These are phyloP conservation scores for Pyrrhoderma lamaoense DNA, from an alignment of 1,284 basidiomycete genomes.

Conservation along the genomic window DNA sequence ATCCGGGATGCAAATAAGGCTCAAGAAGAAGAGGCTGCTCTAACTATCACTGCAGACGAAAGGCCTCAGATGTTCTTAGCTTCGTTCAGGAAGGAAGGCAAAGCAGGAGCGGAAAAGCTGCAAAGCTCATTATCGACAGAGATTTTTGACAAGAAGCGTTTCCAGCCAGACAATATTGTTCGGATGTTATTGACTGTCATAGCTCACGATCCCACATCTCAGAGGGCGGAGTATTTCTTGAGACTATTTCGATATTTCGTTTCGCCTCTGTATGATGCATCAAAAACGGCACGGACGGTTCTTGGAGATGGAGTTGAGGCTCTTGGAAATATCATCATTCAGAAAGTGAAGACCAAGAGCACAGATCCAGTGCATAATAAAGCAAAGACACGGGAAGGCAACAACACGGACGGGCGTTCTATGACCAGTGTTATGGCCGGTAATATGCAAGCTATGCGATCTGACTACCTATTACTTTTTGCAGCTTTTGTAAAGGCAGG, in stretches of 20 bases:
- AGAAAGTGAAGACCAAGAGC: slow-evolving; percentile 42
- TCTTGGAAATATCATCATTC: slow-evolving; percentile 48
- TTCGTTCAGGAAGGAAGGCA: slow-evolving; percentile 40
- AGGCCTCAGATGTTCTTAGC: slow-evolving; percentile 57
- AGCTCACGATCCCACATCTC: slow-evolving; percentile 61
- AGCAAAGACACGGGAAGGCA: slow-evolving; percentile 22
- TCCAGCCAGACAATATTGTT: slow-evolving; percentile 62
- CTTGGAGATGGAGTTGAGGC: slow-evolving; percentile 65
- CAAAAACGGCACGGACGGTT: slow-evolving; percentile 42
- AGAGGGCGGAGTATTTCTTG: slow-evolving; percentile 63
- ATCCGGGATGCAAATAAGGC: slow-evolving; percentile 58
- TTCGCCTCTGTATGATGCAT: slow-evolving; percentile 51
- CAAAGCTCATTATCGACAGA: slow-evolving; percentile 44
- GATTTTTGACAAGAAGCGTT: slow-evolving; percentile 51
- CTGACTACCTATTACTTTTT: slow-evolving; percentile 60
- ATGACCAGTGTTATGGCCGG: slow-evolving; percentile 34
- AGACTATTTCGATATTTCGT: slow-evolving; percentile 51
- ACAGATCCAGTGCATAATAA: slow-evolving; percentile 31
- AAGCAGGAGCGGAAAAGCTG: slow-evolving; percentile 30
- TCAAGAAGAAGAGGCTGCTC: slow-evolving; percentile 66
- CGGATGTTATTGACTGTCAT: slow-evolving; percentile 74
- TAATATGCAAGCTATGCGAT: slow-evolving; percentile 50
- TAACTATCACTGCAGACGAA: slow-evolving; percentile 62
- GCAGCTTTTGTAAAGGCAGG: slow-evolving; percentile 49
- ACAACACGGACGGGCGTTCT: slow-evolving; percentile 13